Evolutionary conservation across 2,329 filamentous ascomycete species (phyloP).

Genomic region (Paracorniculantispora psalliotae): DNA sequence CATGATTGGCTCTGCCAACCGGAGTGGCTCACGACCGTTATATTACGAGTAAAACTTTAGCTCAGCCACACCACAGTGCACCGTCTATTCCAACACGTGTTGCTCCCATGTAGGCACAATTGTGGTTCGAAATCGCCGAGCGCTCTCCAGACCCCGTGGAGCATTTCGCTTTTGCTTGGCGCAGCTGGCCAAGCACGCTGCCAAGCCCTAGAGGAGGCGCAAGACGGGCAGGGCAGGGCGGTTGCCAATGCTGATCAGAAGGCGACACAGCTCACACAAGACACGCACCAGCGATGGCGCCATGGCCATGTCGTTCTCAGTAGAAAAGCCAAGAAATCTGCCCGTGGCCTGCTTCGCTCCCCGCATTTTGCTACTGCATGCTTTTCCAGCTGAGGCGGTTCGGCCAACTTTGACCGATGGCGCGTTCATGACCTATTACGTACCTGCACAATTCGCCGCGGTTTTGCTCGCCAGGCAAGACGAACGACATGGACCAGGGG

Average conservation of each 20-base stretch:
- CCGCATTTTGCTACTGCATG: background rate
- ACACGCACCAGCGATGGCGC: background rate
- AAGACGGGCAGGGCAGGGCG: background rate
- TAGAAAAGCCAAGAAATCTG: slow-evolving; percentile 1
- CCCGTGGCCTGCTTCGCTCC: background rate
- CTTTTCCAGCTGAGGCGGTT: background rate
- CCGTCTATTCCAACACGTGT: slow-evolving; percentile 5
- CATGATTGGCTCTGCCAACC: background rate
- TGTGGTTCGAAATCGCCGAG: background rate
- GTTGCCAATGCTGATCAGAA: slow-evolving; percentile 4
- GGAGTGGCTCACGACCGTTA: slow-evolving; percentile 2
- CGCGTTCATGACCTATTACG: background rate
- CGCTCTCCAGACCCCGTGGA: background rate
- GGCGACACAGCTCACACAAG: background rate
- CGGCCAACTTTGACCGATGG: background rate
- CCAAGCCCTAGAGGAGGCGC: slow-evolving; percentile 7
- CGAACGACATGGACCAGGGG: no score
- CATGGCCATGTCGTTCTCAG: slow-evolving; percentile 1
- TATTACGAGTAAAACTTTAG: slow-evolving; percentile 6
- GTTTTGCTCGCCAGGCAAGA: background rate
- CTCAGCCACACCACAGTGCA: slow-evolving; percentile 1
- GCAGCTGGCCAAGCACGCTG: background rate
- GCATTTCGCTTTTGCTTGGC: background rate
- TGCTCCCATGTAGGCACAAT: background rate
- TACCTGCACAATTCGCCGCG: background rate